Evolutionary conservation across 1,139 yeast species (phyloP), one percentile per base, ranked within the genome.

Genomic region (Pichia sp.): DNA sequence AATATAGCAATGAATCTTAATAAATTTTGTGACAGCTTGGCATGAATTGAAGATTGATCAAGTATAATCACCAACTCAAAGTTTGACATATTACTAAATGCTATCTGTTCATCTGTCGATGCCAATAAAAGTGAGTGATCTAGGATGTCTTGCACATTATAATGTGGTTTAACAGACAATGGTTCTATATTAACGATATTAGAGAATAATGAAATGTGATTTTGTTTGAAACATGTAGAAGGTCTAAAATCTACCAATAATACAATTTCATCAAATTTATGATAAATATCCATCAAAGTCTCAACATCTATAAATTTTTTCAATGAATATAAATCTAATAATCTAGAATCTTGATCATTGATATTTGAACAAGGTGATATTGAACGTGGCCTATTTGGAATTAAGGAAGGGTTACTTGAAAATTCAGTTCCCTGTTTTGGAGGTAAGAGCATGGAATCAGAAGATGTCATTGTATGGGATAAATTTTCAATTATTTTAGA

Each of bases 121-220:
- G 63, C 50, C 1, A 63, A 55, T n/a, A 56, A 48, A 53, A 56
- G 57, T 8, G 68, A 57, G 5, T 59, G 55, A 38, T 58, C 57
- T 37, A 62, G 58, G 12, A 68, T 55, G 37, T 66, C 68, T 6
- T 56, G 53, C 60, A 60, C 51, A 49, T 64, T 50, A 56, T 58
- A 56, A 25, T 61, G 58, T n/a, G 63, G 60, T 37, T 80, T 57
- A 16, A 68, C 54, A 4, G 68, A 40, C 1, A 64, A 57, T 0
- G 92, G 90, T 41, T 81, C 87, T 23, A 84, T 69, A 49, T 80
- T 79, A 5, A 83, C 64, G 4, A 78, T 56, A 47, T 80, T 72
- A 20, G 58, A 65, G 26, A 67, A 70, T 11, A 57, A 57, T 26
- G 71, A 71, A 11, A 83, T 75, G 56, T 80, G 87, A 52, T 78